Conservation (phyloP, 2,329 filamentous ascomycete genomes). For the Bipolaris oryzae region DNA sequence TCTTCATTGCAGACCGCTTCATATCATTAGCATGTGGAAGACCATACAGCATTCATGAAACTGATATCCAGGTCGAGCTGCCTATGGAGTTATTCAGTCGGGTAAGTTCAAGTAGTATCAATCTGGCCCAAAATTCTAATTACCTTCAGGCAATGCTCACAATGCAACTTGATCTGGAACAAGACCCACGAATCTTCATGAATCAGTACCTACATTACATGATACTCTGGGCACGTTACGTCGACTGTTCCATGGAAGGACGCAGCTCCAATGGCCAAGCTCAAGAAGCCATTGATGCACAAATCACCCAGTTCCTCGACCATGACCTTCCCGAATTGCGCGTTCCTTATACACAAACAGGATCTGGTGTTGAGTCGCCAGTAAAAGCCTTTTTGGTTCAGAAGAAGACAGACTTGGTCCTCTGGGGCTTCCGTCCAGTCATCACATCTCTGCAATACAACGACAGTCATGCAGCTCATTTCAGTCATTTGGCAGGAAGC, state of each 20-base stretch:
- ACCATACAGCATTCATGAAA: conserved; percentile 37
- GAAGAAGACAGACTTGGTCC: conserved; percentile 30
- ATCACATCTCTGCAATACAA: conserved; percentile 35
- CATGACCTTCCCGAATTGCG: conserved; percentile 5
- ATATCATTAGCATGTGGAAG: conserved; percentile 41
- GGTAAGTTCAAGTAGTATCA: conserved; percentile 16
- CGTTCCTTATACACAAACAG: conserved; percentile 5
- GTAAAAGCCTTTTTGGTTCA: conserved; percentile 20
- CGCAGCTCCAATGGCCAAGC: conserved; percentile 18
- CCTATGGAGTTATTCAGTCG: conserved; percentile 25
- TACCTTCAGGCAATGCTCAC: conserved; percentile 16
- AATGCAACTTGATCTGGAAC: conserved; percentile 14
- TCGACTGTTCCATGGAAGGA: conserved; percentile 31
- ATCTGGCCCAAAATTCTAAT: neutral
- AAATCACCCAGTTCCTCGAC: conserved; percentile 16
- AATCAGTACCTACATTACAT: conserved; percentile 31
- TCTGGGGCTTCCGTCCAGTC: conserved; percentile 31
- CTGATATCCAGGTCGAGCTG: conserved; percentile 35
- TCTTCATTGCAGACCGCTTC: conserved; percentile 34
- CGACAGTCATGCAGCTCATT: conserved; percentile 14
- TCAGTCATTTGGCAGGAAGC: conserved; percentile 23
- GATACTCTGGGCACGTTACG: conserved; percentile 34
- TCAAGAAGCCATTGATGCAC: conserved; percentile 14
- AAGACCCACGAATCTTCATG: conserved; percentile 22
- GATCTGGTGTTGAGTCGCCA: neutral